A percentile compares a stretch with the other conserved stretches of the same genome.
Conservation (phyloP, 176 grass and related monocot genomes). For the Oryza meyeriana region DNA sequence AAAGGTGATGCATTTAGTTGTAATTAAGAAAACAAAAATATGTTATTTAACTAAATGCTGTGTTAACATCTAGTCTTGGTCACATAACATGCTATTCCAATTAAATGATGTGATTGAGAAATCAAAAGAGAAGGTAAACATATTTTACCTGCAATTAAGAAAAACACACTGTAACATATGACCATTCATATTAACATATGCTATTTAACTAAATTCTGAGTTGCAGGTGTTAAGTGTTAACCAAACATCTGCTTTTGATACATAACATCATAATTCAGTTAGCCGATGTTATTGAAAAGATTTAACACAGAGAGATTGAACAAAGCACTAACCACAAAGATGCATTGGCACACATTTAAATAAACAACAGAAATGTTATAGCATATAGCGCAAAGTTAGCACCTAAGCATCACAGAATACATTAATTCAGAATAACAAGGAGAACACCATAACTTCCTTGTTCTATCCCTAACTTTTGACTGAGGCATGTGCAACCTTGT, state of each 20-base stretch:
- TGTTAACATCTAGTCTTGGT: neutral
- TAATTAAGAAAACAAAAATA: neutral
- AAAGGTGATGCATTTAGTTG: neutral
- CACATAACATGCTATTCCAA: neutral
- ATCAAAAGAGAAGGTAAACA: neutral
- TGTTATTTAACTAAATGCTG: neutral
- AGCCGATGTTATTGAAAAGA: neutral
- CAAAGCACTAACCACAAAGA: constrained; percentile 3
- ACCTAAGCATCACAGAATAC: constrained; percentile 34
- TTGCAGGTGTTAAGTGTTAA: neutral
- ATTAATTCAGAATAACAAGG: constrained; percentile 27
- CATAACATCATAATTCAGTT: neutral
- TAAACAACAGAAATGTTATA: constrained; percentile 35
- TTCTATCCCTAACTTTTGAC: constrained; percentile 37
- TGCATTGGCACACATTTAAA: constrained; percentile 15
- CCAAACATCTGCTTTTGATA: neutral
- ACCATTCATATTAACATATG: neutral
- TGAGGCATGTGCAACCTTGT: constrained; percentile 30
- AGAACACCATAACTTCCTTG: constrained; percentile 31
- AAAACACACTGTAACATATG: neutral
- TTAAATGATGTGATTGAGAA: neutral
- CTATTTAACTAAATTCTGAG: neutral
- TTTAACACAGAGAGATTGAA: neutral
- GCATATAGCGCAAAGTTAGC: constrained; percentile 52
- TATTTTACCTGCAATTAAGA: neutral